These are phyloP conservation scores for Talaromyces sp. DNA, from an alignment of 2,329 filamentous ascomycete genomes.

Conservation along the genomic window DNA sequence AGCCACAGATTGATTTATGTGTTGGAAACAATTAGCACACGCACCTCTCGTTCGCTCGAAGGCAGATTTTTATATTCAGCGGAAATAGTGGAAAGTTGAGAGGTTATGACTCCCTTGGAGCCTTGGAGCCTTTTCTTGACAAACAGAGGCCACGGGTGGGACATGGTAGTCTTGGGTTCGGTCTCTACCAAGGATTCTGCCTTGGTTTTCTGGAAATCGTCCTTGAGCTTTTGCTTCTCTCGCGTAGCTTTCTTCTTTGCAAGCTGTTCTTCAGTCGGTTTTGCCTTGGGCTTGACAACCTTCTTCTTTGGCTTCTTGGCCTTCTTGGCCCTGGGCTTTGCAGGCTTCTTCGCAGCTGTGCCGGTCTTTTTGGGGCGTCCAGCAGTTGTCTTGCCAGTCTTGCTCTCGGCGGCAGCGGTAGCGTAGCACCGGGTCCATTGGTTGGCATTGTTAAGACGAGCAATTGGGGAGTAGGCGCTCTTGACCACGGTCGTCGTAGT, in stretches of 20 bases:
- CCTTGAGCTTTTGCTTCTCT: slow-evolving; percentile 26
- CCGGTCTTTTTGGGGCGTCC: neutral
- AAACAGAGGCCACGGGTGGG: slow-evolving; percentile 21
- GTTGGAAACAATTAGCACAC: slow-evolving; percentile 2
- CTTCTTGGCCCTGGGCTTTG: slow-evolving; percentile 15
- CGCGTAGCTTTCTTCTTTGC: slow-evolving; percentile 24
- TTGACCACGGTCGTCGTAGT: slow-evolving; percentile 13
- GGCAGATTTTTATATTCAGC: slow-evolving; percentile 13
- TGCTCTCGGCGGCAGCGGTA: slow-evolving; percentile 19
- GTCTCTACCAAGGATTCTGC: slow-evolving; percentile 22
- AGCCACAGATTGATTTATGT: slow-evolving; percentile 13
- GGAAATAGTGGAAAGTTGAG: slow-evolving; percentile 16
- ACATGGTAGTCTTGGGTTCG: slow-evolving; percentile 27
- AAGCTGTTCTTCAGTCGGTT: slow-evolving; percentile 26
- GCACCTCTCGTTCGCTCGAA: slow-evolving; percentile 15
- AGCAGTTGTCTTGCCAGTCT: slow-evolving; percentile 18
- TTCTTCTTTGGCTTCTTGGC: slow-evolving; percentile 21
- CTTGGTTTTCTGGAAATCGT: slow-evolving; percentile 31
- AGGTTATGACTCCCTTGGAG: neutral
- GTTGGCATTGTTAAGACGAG: neutral
- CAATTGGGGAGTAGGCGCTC: slow-evolving; percentile 12
- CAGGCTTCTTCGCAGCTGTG: slow-evolving; percentile 20
- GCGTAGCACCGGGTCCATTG: slow-evolving; percentile 26
- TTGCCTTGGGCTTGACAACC: slow-evolving; percentile 18
- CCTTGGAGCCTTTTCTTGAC: slow-evolving; percentile 21